A percentile compares a stretch with the other conserved stretches of the same genome.
These are phyloP conservation scores for Monilinia fructicola DNA, from an alignment of 2,329 filamentous ascomycete species.

Conservation along the genomic window DNA sequence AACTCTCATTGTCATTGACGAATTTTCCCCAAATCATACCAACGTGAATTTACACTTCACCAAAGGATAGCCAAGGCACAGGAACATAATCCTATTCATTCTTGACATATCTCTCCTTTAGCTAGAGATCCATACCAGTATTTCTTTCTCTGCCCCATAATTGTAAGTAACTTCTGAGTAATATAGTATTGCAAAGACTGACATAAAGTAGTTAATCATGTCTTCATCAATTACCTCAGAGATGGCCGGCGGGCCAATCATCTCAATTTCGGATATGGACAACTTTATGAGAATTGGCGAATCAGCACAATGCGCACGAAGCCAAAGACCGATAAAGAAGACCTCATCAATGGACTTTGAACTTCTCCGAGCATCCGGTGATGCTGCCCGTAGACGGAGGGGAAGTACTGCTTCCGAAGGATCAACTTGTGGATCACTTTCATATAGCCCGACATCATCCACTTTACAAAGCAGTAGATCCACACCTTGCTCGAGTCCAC, in stretches of 20 bases:
- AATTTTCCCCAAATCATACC: not conserved
- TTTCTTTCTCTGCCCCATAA: not conserved
- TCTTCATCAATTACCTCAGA: not conserved
- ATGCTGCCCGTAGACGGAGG: conserved; percentile 19
- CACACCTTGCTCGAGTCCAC: conserved; percentile 1
- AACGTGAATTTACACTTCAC: not conserved
- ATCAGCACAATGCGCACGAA: conserved; percentile 17
- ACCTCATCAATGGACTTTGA: conserved; percentile 23
- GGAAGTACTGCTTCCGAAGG: conserved; percentile 4
- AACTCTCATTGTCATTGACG: not conserved
- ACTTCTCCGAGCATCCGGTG: conserved; percentile 18
- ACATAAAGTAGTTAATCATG: conserved; percentile 1
- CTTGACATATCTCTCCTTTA: not conserved
- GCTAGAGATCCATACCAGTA: not conserved
- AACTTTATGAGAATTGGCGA: conserved; percentile 20
- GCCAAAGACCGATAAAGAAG: conserved; percentile 18
- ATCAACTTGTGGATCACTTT: not conserved
- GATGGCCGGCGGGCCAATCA: conserved; percentile 19
- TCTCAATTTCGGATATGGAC: conserved; percentile 23
- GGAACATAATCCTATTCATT: not conserved
- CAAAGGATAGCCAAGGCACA: not conserved
- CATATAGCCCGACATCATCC: conserved; percentile 2
- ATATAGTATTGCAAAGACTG: not conserved
- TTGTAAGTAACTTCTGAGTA: not conserved
- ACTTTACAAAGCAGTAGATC: conserved; percentile 5